Conservation (phyloP, 371 early-diverging fungal species). For the Batrachochytrium dendrobatidis region DNA sequence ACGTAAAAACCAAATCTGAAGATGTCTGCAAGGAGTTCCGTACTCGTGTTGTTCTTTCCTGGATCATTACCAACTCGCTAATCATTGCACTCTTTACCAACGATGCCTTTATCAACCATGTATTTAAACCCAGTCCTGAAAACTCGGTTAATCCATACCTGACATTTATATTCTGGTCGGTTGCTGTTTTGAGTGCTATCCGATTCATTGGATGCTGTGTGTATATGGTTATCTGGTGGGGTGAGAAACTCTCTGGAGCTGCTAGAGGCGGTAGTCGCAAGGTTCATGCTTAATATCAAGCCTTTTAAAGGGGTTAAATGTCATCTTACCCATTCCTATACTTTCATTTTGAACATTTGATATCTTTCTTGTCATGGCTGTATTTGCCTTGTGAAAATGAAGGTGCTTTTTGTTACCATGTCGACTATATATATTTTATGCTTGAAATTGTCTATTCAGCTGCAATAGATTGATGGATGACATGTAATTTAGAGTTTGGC, state of each 20-base stretch:
- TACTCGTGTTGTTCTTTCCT: constrained; percentile 69
- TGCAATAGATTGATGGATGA: too few species aligned
- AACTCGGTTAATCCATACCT: constrained; percentile 28
- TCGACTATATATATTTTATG: too few species aligned
- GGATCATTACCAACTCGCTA: constrained; percentile 75
- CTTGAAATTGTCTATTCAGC: too few species aligned
- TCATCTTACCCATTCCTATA: too few species aligned
- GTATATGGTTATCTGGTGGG: constrained; percentile 45
- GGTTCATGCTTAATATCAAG: too few species aligned
- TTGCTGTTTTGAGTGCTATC: constrained; percentile 61
- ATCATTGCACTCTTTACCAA: constrained; percentile 52
- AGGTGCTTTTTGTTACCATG: too few species aligned
- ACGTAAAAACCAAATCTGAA: constrained; percentile 65
- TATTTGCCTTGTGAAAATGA: too few species aligned
- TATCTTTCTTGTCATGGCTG: too few species aligned
- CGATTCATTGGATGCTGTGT: constrained; percentile 63
- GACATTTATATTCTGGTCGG: constrained; percentile 33
- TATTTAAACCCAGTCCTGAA: constrained; percentile 15
- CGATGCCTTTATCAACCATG: constrained; percentile 7
- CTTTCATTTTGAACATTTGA: too few species aligned
- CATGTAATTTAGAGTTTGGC: too few species aligned
- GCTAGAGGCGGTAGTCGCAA: too few species aligned
- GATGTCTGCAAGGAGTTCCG: constrained; percentile 82
- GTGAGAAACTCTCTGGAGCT: not conserved
- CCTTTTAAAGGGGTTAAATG: too few species aligned